Percentiles rank a stretch among this genome's conserved stretches.
phyloP scores from a whole-genome alignment of 164 flowering plant genomes.

The Stephania cephalantha region DNA sequence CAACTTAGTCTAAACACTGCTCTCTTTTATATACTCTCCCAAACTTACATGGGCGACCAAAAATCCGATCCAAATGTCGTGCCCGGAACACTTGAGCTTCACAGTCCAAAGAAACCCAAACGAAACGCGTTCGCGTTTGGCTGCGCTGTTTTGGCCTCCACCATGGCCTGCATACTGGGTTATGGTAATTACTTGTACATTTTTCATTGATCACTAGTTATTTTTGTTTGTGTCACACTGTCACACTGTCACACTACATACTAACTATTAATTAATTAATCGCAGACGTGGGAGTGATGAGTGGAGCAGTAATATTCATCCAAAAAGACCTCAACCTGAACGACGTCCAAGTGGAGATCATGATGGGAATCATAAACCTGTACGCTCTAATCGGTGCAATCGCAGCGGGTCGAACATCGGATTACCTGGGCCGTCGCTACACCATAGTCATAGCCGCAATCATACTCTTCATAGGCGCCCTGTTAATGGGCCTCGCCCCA shows the following conservation, averaged over 20 bases:
- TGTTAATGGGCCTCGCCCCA: constrained; percentile 43
- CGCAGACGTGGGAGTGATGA: constrained; percentile 55
- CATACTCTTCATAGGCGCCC: constrained; percentile 40
- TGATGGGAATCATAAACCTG: constrained; percentile 32
- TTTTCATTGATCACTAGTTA: no score
- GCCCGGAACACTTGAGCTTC: no score
- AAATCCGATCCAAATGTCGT: no score
- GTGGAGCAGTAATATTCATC: constrained; percentile 44
- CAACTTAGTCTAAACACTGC: no score
- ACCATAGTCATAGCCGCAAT: constrained; percentile 39
- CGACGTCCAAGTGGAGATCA: constrained; percentile 30
- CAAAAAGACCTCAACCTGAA: constrained; percentile 27
- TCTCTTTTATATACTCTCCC: no score
- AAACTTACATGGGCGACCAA: no score
- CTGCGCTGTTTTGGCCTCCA: constrained; percentile 63
- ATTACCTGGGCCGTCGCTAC: constrained; percentile 50
- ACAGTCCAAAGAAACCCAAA: constrained; percentile 19
- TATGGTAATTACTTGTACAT: constrained; percentile 37
- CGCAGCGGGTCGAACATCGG: constrained; percentile 50
- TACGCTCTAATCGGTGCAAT: constrained; percentile 40
- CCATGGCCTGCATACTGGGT: constrained; percentile 59
- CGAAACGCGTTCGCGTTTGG: constrained; percentile 53
- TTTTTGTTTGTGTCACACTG: no score
- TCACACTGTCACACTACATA: background rate
- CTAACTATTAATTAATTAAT: background rate